Base-by-base conservation (phyloP, 2,329 filamentous ascomycete genomes). In the Lachnellula arida region DNA sequence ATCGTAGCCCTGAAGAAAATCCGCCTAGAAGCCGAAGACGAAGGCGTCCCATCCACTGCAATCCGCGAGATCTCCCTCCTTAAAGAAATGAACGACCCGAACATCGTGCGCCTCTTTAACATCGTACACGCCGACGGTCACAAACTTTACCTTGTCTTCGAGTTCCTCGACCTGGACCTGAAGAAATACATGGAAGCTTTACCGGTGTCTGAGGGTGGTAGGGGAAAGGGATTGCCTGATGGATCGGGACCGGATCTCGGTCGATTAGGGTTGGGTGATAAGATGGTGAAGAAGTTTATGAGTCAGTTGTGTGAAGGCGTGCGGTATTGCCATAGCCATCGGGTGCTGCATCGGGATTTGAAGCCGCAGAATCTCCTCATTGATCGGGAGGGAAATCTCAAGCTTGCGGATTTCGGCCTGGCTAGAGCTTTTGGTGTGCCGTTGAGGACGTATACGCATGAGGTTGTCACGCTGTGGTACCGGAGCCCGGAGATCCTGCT, bases 131-230 rank as follows among this genome's bases (percentile, higher is more conserved):
- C 91, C 69, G 92, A 96, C 71, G 91, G 91, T 55, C 90, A 96
- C 76, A 96, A 96, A 76, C 84, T 96, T 50, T 96, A 96, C 74
- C 87, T 96, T 48, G 91, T 96, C 65, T 89, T 92, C 62, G 91
- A 96, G 72, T 96, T 89, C 74, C 86, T 96, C 64, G 91, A 96
- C 69, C 80, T 93, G 56, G 91, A 96, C 68, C 78, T 96, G 65
- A 96, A 96, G 78, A 96, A 95, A 74, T 96, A 95, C 74, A 96
- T 96, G 91, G 91, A 96, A 73, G 83, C 91, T 6, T 81, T 96
- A 44, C 91, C 91, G 4, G 85, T 93, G 56, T 87, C 81, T 68
- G 89, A 95, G 68, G 91, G 91, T 64, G 91, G 91, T 42, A 85
- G 91, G 57, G 91, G 90, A 67, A 94, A 92, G 76, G 82, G 90